These are phyloP conservation scores for Ensete glaucum DNA, from an alignment of 176 grass and related monocot genomes.

Conservation along the genomic window DNA sequence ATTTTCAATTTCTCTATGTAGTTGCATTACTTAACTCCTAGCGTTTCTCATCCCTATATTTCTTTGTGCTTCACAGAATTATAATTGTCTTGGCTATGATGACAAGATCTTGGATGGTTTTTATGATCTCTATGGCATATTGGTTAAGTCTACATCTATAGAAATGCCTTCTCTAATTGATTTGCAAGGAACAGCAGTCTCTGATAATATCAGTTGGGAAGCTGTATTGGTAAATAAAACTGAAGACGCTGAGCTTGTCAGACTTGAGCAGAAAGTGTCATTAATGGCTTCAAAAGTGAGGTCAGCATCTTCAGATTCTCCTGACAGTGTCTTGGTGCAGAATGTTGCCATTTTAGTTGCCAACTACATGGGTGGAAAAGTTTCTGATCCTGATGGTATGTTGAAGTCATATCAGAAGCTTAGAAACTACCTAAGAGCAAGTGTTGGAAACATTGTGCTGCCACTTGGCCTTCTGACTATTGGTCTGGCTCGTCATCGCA, in stretches of 20 bases:
- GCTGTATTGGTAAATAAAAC: constrained; percentile 75
- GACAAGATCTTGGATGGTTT: constrained; percentile 92
- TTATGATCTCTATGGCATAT: constrained; percentile 76
- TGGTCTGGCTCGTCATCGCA: constrained; percentile 88
- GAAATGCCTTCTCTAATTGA: constrained; percentile 75
- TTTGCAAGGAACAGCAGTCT: constrained; percentile 44
- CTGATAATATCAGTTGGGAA: constrained; percentile 66
- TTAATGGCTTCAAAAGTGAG: constrained; percentile 38
- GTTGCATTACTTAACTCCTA: constrained; percentile 18
- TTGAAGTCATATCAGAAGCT: constrained; percentile 44
- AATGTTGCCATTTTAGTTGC: constrained; percentile 66
- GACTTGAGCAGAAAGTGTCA: constrained; percentile 57
- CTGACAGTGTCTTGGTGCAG: constrained; percentile 59
- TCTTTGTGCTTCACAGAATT: constrained; percentile 63
- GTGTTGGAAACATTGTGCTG: constrained; percentile 53
- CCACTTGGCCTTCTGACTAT: constrained; percentile 72
- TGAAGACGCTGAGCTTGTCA: constrained; percentile 74
- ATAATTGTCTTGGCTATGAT: constrained; percentile 79
- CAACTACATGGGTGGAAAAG: constrained; percentile 80
- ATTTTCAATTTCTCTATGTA: constrained; percentile 17
- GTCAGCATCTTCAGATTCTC: constrained; percentile 42
- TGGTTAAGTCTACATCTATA: constrained; percentile 29
- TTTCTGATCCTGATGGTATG: constrained; percentile 65
- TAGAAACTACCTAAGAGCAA: constrained; percentile 42
- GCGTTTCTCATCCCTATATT: constrained; percentile 23